Percentiles rank a stretch among this genome's conserved stretches.
Evolutionary conservation across 2,329 filamentous ascomycete species (phyloP).

Genomic region (Cercospora citrullina): DNA sequence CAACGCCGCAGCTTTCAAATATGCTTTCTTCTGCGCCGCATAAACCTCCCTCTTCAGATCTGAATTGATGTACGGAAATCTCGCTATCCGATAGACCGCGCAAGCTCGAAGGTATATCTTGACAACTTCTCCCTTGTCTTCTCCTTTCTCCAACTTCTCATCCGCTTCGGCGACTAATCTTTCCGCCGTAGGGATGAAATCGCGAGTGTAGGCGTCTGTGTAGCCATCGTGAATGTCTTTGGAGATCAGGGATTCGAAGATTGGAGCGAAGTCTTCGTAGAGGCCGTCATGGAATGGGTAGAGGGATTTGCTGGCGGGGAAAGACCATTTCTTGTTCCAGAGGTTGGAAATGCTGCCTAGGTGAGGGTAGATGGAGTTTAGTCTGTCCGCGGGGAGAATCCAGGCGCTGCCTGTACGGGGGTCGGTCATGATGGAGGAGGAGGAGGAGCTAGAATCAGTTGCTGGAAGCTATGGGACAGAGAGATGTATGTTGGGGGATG

Average conservation of each 20-base stretch:
- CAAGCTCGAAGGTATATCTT: conserved; percentile 41
- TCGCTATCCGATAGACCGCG: conserved; percentile 41
- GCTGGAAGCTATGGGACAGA: background rate
- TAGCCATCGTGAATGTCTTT: conserved; percentile 43
- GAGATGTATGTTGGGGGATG: background rate
- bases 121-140: conserved; percentile 34
- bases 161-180: conserved; percentile 37
- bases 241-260: conserved; percentile 41
- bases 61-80: conserved; percentile 43
- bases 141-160: conserved; percentile 23
- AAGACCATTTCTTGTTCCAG: conserved; percentile 43
- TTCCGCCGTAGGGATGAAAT: conserved; percentile 41
- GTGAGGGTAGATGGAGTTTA: conserved; percentile 55
- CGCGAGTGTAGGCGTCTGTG: conserved; percentile 40
- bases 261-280: conserved; percentile 42
- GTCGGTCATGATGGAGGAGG: conserved; percentile 20
- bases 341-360: conserved; percentile 61
- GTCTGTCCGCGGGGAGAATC: conserved; percentile 48
- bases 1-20: conserved; percentile 39
- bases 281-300: conserved; percentile 37
- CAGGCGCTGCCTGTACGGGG: conserved; percentile 39
- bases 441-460: background rate
- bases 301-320: conserved; percentile 36
- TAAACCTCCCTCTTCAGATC: conserved; percentile 39
- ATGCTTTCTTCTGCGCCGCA: conserved; percentile 40